Evolutionary conservation across 2,329 filamentous ascomycete genomes (phyloP), one percentile per base, ranked within the genome.

Genomic region (Diaporthe ampelina): DNA sequence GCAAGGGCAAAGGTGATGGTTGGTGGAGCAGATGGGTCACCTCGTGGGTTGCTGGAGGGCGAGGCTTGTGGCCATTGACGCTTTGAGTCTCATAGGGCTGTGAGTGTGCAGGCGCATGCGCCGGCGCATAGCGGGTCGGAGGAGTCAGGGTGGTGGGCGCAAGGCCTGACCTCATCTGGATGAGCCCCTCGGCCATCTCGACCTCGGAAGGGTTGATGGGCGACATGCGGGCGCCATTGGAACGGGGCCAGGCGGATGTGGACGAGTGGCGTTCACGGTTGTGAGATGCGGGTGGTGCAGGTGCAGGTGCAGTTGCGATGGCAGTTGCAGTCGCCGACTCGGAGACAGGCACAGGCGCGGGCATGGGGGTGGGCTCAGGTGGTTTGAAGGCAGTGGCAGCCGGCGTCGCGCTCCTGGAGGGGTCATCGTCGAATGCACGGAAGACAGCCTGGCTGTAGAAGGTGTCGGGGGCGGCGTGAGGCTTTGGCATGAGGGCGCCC

Each of bases 121-220:
- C 24, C 9, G 61, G 73, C 9, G 72, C 59, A 21, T 72, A 74
- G 35, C 58, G 71, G 13, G 52, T 43, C 48, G 68, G 71, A 71
- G 74, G 43, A 48, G 70, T 73, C 48, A 72, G 67, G 61, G 52
- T 74, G 32, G 68, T 63, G 15, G 74, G 67, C 72, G 54, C 72
- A 56, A 71, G 67, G 37, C 74, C 73, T 50, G 74, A 68, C 24
- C 74, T 71, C 74, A 75, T 72, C 70, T 70, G 73, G 32, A 74
- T 72, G 72, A 75, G 74, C 24, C 72, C 70, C 32, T 75, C 43
- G 56, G 72, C 72, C 58, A 70, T 54, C 45, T 75, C 74, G 56
- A 74, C 48, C 48, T 68, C 63, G 48, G 48, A 24, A 40, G 68
- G 29, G 61, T 71, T 21, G 74, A 74, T 48, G 68, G 72, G 35